These are phyloP conservation scores for Aristolochia fimbriata DNA, from an alignment of 164 flowering plant species.

Conservation along the genomic window DNA sequence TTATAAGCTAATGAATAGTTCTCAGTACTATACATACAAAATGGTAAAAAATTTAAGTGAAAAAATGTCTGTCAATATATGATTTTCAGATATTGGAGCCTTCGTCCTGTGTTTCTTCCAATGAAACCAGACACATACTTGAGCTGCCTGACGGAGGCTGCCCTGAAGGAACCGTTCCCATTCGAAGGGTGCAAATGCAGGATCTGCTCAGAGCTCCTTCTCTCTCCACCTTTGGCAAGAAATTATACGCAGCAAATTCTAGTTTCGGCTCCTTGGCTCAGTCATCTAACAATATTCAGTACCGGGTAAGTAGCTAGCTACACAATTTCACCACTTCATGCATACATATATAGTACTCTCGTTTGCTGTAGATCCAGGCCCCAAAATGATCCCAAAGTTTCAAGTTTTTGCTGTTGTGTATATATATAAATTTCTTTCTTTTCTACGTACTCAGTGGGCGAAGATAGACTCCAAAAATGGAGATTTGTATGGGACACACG, in stretches of 20 bases:
- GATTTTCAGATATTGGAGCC: background rate
- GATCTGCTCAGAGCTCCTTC: slow-evolving; percentile 3
- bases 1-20: too few relatives aligned
- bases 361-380: too few relatives aligned
- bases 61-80: too few relatives aligned
- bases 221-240: background rate
- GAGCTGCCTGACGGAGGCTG: background rate
- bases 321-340: too few relatives aligned
- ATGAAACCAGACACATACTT: background rate
- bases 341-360: too few relatives aligned
- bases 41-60: too few relatives aligned
- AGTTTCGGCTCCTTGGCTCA: too few relatives aligned
- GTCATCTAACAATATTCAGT: too few relatives aligned
- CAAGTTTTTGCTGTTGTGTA: background rate
- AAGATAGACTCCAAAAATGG: too few relatives aligned
- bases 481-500: too few relatives aligned
- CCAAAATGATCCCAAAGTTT: background rate
- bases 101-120: background rate
- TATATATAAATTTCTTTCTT: background rate
- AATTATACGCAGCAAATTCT: background rate
- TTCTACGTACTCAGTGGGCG: background rate
- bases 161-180: slow-evolving; percentile 6
- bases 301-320: background rate
- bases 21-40: too few relatives aligned
- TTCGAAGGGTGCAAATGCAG: background rate